Evolutionary conservation across 805 yeast species (phyloP), one percentile per base, ranked within the genome.

Genomic region (Schwanniomyces sp.): DNA sequence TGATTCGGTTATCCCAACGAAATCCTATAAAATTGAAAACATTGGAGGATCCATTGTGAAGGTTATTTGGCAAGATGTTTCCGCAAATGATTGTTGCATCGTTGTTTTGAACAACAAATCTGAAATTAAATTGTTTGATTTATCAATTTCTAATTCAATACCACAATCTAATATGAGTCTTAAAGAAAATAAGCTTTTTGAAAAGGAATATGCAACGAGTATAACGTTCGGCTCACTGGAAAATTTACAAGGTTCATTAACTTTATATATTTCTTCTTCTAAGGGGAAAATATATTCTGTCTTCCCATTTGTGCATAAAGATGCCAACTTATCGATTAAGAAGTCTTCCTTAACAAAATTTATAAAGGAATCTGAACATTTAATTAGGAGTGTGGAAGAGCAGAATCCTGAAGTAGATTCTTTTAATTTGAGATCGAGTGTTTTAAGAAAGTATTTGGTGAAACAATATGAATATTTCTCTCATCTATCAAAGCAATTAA

Each of bases 191-290:
- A 41, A 27, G 9, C 36, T 28, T 17, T 56, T 57, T 12, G 36
- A 47, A 18, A 40, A 52, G n/a, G 55, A 53, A 29, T 36, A 14
- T 1, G 62, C 60, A 1, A 49, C 56, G 0, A 62, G 70, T 3
- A 63, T 69, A 2, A 34, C 63, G 4, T 67, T 67, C 52, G 74
- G 73, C 0, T 62, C 70, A 0, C 43, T 36, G 7, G 30, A 30
- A 7, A 52, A 47, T 43, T 50, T 68, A 28, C 38, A 53, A 12
- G 70, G 72, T 2, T 49, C 61, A 3, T 54, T 69, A 41, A 63
- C 71, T 1, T 58, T 69, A 37, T 68, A 67, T 45, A 52, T 68
- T 1, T 34, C 66, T 1, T 47, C 69, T 7, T 43, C 48, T 8
- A 32, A 44, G 11, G 55, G 59, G 0, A 46, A 60, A 14, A 43